phyloP scores from a whole-genome alignment of 139 green algal genomes.

The Coccomyxa sp. region DNA sequence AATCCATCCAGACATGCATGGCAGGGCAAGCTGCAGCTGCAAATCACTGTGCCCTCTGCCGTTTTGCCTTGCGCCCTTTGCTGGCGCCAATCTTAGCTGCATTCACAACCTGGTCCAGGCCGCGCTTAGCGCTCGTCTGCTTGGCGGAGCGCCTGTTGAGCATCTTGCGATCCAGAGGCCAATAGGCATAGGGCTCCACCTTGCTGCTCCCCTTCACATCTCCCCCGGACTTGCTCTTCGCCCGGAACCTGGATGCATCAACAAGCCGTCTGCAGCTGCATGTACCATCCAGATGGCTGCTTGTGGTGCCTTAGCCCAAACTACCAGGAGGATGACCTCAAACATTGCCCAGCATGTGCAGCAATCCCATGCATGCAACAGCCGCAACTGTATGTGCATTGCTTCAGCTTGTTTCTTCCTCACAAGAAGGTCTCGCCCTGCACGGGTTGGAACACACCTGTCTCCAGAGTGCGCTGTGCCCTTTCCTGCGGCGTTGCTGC shows the following conservation, averaged over 20 bases:
- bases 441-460: too few relatives aligned
- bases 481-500: conserved; percentile 12
- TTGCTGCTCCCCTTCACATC: conserved; percentile 69
- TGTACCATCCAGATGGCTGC: too few relatives aligned
- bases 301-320: too few relatives aligned
- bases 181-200: conserved; percentile 97
- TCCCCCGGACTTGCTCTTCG: conserved; percentile 47
- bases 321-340: too few relatives aligned
- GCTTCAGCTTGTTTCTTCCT: too few relatives aligned
- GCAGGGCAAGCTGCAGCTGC: too few relatives aligned
- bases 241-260: conserved; percentile 75
- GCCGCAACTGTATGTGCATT: too few relatives aligned
- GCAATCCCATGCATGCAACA: too few relatives aligned
- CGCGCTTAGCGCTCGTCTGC: conserved; percentile 34
- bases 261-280: too few relatives aligned
- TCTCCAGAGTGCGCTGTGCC: conserved; percentile 52
- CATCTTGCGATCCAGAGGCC: conserved; percentile 93
- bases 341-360: too few relatives aligned
- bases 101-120: conserved; percentile 46
- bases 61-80: conserved; percentile 2
- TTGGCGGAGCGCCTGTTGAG: conserved; percentile 85
- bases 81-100: conserved; percentile 9
- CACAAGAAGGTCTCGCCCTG: too few relatives aligned
- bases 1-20: too few relatives aligned
- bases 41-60: background rate